Conservation (phyloP, 306 rosid genomes). For the Carpinus viminea region DNA sequence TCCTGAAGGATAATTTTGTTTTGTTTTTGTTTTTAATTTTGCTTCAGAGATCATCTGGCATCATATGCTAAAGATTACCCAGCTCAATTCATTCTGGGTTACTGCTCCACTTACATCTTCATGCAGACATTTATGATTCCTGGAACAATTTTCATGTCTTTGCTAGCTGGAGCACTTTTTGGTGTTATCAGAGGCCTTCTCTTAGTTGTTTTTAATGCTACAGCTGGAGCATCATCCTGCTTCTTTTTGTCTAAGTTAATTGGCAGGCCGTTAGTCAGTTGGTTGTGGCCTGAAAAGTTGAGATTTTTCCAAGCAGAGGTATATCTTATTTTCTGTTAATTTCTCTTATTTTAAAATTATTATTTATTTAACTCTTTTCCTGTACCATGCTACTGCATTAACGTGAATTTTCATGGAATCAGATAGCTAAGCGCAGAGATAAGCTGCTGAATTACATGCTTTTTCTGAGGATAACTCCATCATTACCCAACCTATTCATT, state of each 20-base stretch:
- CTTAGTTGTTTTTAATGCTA: conserved; percentile 84
- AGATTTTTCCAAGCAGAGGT: conserved; percentile 95
- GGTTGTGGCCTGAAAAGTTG: conserved; percentile 93
- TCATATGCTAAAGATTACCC: conserved; percentile 63
- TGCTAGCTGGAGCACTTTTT: conserved; percentile 97
- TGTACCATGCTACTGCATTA: conserved; percentile 11
- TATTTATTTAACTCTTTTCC: not conserved
- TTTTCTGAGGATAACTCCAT: conserved; percentile 92
- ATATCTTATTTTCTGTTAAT: conserved; percentile 3
- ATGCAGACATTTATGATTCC: conserved; percentile 99
- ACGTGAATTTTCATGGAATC: conserved; percentile 22
- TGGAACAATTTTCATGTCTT: conserved; percentile 93
- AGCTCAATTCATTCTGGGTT: conserved; percentile 79
- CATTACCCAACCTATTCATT: conserved; percentile 92
- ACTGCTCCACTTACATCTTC: conserved; percentile 93
- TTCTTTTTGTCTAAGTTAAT: conserved; percentile 88
- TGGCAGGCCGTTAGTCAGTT: conserved; percentile 82
- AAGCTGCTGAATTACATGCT: conserved; percentile 97
- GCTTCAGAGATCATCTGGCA: conserved; percentile 66
- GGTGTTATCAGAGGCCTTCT: conserved; percentile 75
- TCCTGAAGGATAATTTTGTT: not conserved
- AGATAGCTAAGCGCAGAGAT: conserved; percentile 89
- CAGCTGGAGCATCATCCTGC: conserved; percentile 92
- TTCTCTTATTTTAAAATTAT: not conserved
- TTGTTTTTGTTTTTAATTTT: not conserved